Conservation (phyloP, 2,329 filamentous ascomycete genomes). For the Fusarium brachygibbosum region DNA sequence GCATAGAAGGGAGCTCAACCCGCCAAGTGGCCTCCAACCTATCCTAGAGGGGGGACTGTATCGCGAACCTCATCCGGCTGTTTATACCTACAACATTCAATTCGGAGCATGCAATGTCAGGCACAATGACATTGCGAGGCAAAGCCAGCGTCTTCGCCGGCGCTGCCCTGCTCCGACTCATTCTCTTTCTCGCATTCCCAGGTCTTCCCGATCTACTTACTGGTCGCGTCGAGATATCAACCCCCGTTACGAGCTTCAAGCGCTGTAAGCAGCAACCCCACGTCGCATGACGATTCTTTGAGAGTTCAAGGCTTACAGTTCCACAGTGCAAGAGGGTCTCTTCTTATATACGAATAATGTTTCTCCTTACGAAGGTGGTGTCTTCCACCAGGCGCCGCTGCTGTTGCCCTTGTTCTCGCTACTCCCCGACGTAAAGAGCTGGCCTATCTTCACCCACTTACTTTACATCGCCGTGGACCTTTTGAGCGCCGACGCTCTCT, state of each 20-base stretch:
- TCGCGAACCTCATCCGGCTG: constrained; percentile 32
- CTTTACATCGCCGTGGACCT: constrained; percentile 87
- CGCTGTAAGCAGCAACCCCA: constrained; percentile 72
- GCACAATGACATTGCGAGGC: constrained; percentile 58
- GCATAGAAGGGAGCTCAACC: constrained; percentile 35
- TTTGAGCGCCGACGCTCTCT: constrained; percentile 82
- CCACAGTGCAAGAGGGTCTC: constrained; percentile 82
- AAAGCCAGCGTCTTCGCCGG: constrained; percentile 74
- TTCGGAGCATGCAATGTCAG: constrained; percentile 54
- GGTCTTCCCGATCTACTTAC: constrained; percentile 86
- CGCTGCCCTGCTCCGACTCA: constrained; percentile 82
- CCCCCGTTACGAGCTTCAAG: constrained; percentile 98
- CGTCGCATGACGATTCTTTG: neutral
- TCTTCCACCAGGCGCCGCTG: constrained; percentile 84
- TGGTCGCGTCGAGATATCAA: constrained; percentile 94
- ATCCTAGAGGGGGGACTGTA: constrained; percentile 7
- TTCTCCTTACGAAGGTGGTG: constrained; percentile 95
- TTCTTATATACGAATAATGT: constrained; percentile 97
- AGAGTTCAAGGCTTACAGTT: constrained; percentile 12
- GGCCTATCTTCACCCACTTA: constrained; percentile 80
- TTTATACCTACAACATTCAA: constrained; percentile 41
- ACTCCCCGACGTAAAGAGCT: constrained; percentile 76
- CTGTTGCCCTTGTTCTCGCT: constrained; percentile 92
- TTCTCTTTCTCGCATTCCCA: constrained; percentile 85
- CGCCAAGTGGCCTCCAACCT: constrained; percentile 52